Percentiles rank a stretch among this genome's conserved stretches.
Conservation (phyloP, 306 rosid species). For the Cicer bijugum region DNA sequence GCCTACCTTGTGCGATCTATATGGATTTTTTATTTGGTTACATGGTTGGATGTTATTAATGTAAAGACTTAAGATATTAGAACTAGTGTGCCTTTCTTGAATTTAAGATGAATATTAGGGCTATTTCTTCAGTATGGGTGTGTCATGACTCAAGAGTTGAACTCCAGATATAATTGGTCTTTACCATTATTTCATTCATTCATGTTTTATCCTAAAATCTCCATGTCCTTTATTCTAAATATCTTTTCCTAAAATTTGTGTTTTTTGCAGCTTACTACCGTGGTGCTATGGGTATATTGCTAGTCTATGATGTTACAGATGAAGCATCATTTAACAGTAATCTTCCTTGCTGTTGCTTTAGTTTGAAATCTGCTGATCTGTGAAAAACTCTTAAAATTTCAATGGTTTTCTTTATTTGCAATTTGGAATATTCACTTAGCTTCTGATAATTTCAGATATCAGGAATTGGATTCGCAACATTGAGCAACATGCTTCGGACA, state of each 20-base stretch:
- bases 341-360: slow-evolving; percentile 28
- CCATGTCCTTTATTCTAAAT: neutral
- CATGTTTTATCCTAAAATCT: neutral
- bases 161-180: neutral
- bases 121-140: slow-evolving; percentile 10
- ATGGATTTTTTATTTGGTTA: neutral
- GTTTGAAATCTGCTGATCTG: slow-evolving; percentile 36
- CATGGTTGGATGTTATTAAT: neutral
- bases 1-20: too few relatives aligned
- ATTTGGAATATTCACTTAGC: slow-evolving; percentile 35
- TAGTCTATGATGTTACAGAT: slow-evolving; percentile 94
- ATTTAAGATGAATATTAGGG: neutral
- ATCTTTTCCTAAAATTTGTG: neutral
- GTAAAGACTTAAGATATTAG: slow-evolving; percentile 9
- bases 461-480: slow-evolving; percentile 99
- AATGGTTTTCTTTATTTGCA: neutral
- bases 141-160: slow-evolving; percentile 8
- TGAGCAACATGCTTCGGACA: slow-evolving; percentile 97
- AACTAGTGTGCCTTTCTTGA: neutral
- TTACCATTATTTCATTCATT: slow-evolving; percentile 13
- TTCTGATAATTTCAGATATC: slow-evolving; percentile 66
- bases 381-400: slow-evolving; percentile 29
- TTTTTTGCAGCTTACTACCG: slow-evolving; percentile 87
- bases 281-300: slow-evolving; percentile 97
- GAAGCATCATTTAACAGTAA: slow-evolving; percentile 98